Evolutionary conservation across 179 eudicot genomes (phyloP).

Genomic region (Pouteria campechiana): DNA sequence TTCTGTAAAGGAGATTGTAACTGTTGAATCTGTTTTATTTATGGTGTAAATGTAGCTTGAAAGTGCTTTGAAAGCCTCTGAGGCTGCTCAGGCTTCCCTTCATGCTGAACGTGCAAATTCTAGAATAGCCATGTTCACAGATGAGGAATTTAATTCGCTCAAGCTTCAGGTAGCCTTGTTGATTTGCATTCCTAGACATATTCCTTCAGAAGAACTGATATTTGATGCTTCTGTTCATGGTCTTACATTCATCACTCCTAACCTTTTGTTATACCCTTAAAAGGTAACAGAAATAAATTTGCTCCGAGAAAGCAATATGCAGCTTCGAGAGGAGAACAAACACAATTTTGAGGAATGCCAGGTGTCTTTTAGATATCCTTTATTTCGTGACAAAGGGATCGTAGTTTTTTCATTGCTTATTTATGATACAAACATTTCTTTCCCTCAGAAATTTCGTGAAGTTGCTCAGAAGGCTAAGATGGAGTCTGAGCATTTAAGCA

Average conservation of each 20-base stretch:
- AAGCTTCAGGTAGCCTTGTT: conserved; percentile 51
- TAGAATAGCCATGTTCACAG: conserved; percentile 50
- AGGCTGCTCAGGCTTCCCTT: conserved; percentile 67
- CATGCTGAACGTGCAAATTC: conserved; percentile 59
- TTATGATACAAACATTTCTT: neutral
- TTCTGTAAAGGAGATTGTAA: too few relatives aligned
- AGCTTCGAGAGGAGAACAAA: conserved; percentile 88
- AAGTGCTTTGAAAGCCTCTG: conserved; percentile 65
- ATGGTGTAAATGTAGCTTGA: conserved; percentile 74
- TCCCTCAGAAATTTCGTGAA: conserved; percentile 54
- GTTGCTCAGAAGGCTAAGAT: conserved; percentile 31
- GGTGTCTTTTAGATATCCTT: conserved; percentile 11
- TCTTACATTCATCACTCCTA: too few relatives aligned
- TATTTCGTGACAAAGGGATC: neutral
- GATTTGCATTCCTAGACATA: too few relatives aligned
- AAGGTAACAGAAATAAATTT: conserved; percentile 72
- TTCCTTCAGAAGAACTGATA: too few relatives aligned
- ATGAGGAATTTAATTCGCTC: conserved; percentile 82
- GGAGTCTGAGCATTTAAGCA: conserved; percentile 48
- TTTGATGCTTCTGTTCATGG: too few relatives aligned
- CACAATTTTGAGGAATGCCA: conserved; percentile 91
- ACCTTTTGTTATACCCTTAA: neutral
- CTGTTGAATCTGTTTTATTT: too few relatives aligned
- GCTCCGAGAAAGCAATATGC: conserved; percentile 91
- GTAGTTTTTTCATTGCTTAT: neutral